Conservation (phyloP, 768 basidiomycete species). For the Hygrophorus pudorinus region DNA sequence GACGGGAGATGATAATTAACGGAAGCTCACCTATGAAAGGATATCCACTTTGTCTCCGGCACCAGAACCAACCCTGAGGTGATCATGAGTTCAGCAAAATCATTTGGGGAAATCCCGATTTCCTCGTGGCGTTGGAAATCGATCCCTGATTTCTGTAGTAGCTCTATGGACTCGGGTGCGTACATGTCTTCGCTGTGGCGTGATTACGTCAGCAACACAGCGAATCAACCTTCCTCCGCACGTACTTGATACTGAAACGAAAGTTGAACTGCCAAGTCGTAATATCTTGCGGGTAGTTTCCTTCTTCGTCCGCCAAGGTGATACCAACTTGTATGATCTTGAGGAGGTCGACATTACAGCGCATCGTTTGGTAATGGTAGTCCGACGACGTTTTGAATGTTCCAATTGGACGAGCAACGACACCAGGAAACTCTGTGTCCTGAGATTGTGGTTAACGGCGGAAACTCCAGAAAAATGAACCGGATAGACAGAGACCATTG, state of each 20-base stretch:
- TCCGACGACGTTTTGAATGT: slow-evolving; percentile 94
- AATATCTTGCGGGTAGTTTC: slow-evolving; percentile 80
- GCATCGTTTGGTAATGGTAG: slow-evolving; percentile 99
- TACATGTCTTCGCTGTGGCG: slow-evolving; percentile 88
- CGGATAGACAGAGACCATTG: slow-evolving; percentile 52
- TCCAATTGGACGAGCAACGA: slow-evolving; percentile 95
- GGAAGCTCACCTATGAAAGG: slow-evolving; percentile 88
- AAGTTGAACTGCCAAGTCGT: slow-evolving; percentile 99
- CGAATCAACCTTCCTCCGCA: slow-evolving; percentile 11
- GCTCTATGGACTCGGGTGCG: slow-evolving; percentile 93
- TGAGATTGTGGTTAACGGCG: slow-evolving; percentile 27
- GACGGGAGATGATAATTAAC: neutral
- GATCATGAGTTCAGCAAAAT: slow-evolving; percentile 95
- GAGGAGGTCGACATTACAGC: slow-evolving; percentile 96
- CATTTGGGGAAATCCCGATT: slow-evolving; percentile 83
- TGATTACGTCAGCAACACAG: slow-evolving; percentile 9
- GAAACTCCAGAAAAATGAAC: slow-evolving; percentile 9
- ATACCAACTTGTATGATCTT: slow-evolving; percentile 97
- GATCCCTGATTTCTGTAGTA: slow-evolving; percentile 89
- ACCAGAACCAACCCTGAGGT: slow-evolving; percentile 89
- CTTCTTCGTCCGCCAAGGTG: slow-evolving; percentile 89
- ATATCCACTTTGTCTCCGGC: slow-evolving; percentile 91
- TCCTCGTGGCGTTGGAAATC: slow-evolving; percentile 93
- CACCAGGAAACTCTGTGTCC: slow-evolving; percentile 99
- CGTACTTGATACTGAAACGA: slow-evolving; percentile 80